Conservation (phyloP, 495 filamentous ascomycete species). For the Penicillium goetzii region DNA sequence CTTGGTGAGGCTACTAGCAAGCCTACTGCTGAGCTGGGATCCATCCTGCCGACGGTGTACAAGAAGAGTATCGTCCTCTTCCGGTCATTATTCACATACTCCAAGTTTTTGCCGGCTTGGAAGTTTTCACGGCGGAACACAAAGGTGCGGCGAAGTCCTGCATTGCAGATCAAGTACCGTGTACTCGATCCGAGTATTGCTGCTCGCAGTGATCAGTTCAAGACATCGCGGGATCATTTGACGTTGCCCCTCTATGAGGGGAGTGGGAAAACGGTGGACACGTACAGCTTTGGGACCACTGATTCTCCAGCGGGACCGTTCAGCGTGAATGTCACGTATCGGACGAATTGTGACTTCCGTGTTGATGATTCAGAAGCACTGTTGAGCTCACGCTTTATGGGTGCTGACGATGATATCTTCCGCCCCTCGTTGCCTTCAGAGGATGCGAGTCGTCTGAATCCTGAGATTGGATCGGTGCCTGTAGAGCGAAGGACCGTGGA, state of each 20-base stretch:
- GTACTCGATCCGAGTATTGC: conserved; percentile 64
- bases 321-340: conserved; percentile 78
- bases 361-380: conserved; percentile 89
- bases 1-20: conserved; percentile 63
- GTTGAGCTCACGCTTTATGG: conserved; percentile 94
- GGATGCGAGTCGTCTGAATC: conserved; percentile 39
- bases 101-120: conserved; percentile 84
- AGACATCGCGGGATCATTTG: conserved; percentile 59
- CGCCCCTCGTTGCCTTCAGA: conserved; percentile 66
- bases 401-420: conserved; percentile 85
- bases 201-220: conserved; percentile 40
- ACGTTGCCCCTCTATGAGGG: conserved; percentile 72
- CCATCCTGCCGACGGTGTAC: conserved; percentile 83
- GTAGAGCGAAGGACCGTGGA: conserved; percentile 45
- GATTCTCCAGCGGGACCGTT: conserved; percentile 86
- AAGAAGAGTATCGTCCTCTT: conserved; percentile 96
- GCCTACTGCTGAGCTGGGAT: conserved; percentile 63
- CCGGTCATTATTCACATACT: conserved; percentile 83
- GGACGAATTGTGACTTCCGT: conserved; percentile 85
- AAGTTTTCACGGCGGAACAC: conserved; percentile 76
- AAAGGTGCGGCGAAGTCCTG: conserved; percentile 64
- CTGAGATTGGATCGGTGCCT: conserved; percentile 78
- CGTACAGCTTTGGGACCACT: conserved; percentile 76
- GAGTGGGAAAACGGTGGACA: conserved; percentile 67
- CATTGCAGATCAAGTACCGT: conserved; percentile 76